phyloP scores from a whole-genome alignment of 768 basidiomycete species.

The Mycena leptocephala region DNA sequence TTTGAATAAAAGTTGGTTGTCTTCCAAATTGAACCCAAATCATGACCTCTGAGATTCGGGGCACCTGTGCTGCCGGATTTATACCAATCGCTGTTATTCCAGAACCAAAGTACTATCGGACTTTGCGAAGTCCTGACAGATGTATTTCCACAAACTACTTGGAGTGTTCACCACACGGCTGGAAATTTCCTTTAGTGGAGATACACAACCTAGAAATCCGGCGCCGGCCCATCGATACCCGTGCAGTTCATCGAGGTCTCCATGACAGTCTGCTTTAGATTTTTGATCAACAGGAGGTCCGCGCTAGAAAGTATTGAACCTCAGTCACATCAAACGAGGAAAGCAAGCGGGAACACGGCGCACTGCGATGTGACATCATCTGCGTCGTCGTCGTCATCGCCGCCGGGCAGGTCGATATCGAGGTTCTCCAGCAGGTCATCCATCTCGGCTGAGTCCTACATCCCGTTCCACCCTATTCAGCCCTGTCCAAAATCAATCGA shows the following conservation, averaged over 20 bases:
- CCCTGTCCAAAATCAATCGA: neutral
- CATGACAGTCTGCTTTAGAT: neutral
- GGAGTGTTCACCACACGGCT: neutral
- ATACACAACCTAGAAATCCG: conserved; percentile 1
- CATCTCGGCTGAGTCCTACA: conserved; percentile 6
- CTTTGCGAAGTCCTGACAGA: conserved; percentile 4
- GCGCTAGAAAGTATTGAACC: conserved; percentile 6
- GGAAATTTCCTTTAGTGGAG: neutral
- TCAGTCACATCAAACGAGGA: conserved; percentile 5
- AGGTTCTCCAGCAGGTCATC: neutral
- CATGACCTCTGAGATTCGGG: neutral
- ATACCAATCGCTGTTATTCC: neutral
- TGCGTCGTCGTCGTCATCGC: conserved; percentile 5
- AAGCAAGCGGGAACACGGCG: neutral
- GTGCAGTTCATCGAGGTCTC: conserved; percentile 14
- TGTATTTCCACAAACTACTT: neutral
- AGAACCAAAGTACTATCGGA: neutral
- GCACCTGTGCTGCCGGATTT: conserved; percentile 2
- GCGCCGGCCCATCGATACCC: conserved; percentile 7
- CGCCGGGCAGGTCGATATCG: neutral
- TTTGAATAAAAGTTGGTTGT: neutral
- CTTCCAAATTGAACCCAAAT: conserved; percentile 4
- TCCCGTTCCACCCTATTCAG: conserved; percentile 7
- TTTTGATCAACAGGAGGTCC: neutral
- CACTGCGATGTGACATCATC: neutral